Evolutionary conservation across 306 rosid species (phyloP).

Genomic region (Casuarina cunninghamiana): DNA sequence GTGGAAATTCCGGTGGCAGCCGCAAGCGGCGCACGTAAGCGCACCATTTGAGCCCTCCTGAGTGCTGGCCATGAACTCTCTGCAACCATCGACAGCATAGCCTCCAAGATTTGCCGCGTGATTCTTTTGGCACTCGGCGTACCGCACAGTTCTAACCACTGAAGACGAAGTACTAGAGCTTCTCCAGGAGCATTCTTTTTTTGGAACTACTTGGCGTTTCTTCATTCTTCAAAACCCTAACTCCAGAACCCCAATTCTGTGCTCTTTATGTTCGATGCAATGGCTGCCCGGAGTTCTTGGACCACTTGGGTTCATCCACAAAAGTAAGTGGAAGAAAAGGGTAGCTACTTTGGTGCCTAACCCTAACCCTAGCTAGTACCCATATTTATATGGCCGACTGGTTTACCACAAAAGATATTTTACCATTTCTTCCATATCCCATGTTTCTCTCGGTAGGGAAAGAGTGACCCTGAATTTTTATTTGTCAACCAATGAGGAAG

Average conservation of each 20-base stretch:
- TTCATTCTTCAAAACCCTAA: conserved; percentile 55
- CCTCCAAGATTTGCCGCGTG: conserved; percentile 92
- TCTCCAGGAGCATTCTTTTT: conserved; percentile 42
- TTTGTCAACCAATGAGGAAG: conserved; percentile 32
- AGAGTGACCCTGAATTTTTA: conserved; percentile 27
- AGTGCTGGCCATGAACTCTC: conserved; percentile 73
- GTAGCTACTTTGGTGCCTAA: conserved; percentile 31
- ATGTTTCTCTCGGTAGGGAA: conserved; percentile 30
- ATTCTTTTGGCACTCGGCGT: conserved; percentile 87
- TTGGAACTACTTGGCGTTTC: conserved; percentile 76
- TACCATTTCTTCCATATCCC: conserved; percentile 34
- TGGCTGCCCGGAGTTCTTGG: conserved; percentile 2
- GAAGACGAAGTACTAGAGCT: conserved; percentile 53
- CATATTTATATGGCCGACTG: conserved; percentile 32
- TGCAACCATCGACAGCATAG: conserved; percentile 88
- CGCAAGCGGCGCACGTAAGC: conserved; percentile 84
- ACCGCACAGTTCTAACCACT: conserved; percentile 55
- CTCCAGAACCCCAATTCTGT: conserved; percentile 20
- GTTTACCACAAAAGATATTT: conserved; percentile 32
- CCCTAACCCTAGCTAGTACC: conserved; percentile 65
- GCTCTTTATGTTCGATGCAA: not conserved
- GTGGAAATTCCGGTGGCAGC: conserved; percentile 87
- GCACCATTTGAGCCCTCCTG: conserved; percentile 58
- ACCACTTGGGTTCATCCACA: conserved; percentile 15
- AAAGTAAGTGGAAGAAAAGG: not conserved